phyloP scores from a whole-genome alignment of 805 yeast species.

The Wickerhamiella brachini region DNA sequence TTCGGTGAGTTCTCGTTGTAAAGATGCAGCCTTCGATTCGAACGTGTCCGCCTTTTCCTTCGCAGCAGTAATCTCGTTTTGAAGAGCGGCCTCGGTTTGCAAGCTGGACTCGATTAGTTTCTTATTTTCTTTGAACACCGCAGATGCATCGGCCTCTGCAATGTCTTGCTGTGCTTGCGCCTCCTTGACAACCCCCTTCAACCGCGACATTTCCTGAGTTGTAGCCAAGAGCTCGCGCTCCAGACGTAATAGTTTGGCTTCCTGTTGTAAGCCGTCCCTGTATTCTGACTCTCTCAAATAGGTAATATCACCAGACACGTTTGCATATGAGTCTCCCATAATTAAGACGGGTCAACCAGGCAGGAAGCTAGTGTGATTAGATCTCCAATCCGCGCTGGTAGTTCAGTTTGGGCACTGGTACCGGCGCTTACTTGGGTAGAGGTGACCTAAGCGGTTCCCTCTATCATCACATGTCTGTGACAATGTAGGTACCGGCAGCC shows the following conservation, averaged over 20 bases:
- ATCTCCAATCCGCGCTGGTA: neutral
- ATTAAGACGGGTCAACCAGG: too few relatives aligned
- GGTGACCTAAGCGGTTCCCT: constrained; percentile 1
- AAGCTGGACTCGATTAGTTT: neutral
- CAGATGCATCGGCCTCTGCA: neutral
- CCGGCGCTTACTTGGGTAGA: neutral
- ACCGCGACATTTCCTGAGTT: neutral
- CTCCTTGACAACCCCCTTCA: neutral
- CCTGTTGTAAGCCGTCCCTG: neutral
- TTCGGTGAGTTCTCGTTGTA: neutral
- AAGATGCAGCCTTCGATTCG: neutral
- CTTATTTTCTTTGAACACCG: neutral
- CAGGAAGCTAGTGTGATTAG: too few relatives aligned
- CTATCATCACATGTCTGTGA: neutral
- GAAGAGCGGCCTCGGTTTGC: neutral
- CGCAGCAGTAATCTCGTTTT: neutral
- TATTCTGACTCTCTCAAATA: neutral
- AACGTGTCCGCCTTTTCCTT: neutral
- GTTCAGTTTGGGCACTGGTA: neutral
- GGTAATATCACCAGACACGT: neutral
- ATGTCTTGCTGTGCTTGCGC: neutral
- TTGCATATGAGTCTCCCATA: neutral
- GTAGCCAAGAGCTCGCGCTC: neutral
- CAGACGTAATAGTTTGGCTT: neutral
- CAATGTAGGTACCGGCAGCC: neutral